phyloP scores from a whole-genome alignment of 495 filamentous ascomycete species.

The Halenospora varia region DNA sequence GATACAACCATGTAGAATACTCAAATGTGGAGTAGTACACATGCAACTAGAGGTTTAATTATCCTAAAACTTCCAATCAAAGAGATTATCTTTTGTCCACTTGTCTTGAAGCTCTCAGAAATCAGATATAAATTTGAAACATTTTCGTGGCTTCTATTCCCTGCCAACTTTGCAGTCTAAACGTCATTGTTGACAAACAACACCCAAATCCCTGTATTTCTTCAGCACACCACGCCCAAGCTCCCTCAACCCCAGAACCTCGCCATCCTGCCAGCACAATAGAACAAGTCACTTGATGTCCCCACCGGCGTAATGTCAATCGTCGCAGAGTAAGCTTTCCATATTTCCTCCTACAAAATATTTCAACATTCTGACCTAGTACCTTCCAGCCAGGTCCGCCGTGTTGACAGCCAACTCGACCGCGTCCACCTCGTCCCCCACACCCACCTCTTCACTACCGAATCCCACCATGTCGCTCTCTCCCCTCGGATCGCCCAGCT shows the following conservation, averaged over 20 bases:
- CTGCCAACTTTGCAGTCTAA: neutral
- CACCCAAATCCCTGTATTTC: neutral
- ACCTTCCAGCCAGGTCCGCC: slow-evolving; percentile 81
- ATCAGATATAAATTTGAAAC: neutral
- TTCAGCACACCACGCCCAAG: neutral
- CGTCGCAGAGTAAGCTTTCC: slow-evolving; percentile 55
- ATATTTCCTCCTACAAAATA: neutral
- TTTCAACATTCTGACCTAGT: too few species aligned
- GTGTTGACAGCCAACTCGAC: slow-evolving; percentile 77
- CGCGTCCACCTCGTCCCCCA: slow-evolving; percentile 55
- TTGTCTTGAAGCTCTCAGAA: too few species aligned
- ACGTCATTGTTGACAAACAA: neutral
- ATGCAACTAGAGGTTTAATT: too few species aligned
- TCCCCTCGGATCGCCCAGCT: slow-evolving; percentile 47
- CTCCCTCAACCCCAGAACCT: too few species aligned
- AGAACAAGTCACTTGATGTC: neutral
- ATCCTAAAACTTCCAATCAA: too few species aligned
- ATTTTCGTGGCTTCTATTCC: neutral
- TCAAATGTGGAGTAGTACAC: too few species aligned
- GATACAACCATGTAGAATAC: too few species aligned
- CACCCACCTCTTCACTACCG: slow-evolving; percentile 26
- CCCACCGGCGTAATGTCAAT: slow-evolving; percentile 50
- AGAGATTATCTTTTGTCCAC: too few species aligned
- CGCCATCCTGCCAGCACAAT: too few species aligned
- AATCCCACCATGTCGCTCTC: slow-evolving; percentile 13